Evolutionary conservation across 1,284 basidiomycete species (phyloP).

Genomic region (Singerocomus rubriflavus): DNA sequence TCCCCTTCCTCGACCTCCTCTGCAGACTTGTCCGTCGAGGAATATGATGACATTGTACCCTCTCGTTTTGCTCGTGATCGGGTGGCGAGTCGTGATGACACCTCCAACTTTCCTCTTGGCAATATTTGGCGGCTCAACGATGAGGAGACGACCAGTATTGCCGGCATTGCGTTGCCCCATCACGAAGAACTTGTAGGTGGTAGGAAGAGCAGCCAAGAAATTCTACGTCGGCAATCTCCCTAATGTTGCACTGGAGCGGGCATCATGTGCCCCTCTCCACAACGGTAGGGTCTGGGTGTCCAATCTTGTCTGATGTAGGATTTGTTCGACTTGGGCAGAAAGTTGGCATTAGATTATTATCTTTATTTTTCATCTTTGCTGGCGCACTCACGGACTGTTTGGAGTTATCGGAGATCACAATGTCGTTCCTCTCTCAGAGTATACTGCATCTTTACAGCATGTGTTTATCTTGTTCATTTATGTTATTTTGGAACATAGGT

Average conservation of each 20-base stretch:
- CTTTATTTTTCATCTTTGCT: constrained; percentile 29
- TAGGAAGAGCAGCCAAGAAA: constrained; percentile 35
- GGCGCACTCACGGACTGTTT: constrained; percentile 33
- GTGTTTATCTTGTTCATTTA: constrained; percentile 39
- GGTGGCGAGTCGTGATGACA: constrained; percentile 25
- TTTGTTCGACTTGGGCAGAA: constrained; percentile 21
- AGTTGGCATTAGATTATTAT: constrained; percentile 30
- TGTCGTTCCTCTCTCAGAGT: constrained; percentile 21
- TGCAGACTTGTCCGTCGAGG: constrained; percentile 61
- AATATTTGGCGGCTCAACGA: constrained; percentile 68
- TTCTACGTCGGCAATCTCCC: constrained; percentile 30
- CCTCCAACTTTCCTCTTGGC: constrained; percentile 36
- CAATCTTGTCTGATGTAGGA: constrained; percentile 8
- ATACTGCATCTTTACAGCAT: constrained; percentile 35
- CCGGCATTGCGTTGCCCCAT: constrained; percentile 40
- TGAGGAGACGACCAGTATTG: constrained; percentile 57
- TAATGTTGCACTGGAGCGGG: constrained; percentile 14
- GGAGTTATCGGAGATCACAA: constrained; percentile 30
- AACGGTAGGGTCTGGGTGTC: background rate
- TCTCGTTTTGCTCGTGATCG: constrained; percentile 23
- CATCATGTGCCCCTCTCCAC: background rate
- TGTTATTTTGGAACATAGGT: constrained; percentile 36
- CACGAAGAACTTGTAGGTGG: constrained; percentile 31
- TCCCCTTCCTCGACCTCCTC: constrained; percentile 62
- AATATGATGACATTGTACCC: constrained; percentile 37